Percentiles rank a stretch among this genome's conserved stretches.
phyloP scores from a whole-genome alignment of 2,329 filamentous ascomycete species.

The Tolypocladium ophioglossoides region DNA sequence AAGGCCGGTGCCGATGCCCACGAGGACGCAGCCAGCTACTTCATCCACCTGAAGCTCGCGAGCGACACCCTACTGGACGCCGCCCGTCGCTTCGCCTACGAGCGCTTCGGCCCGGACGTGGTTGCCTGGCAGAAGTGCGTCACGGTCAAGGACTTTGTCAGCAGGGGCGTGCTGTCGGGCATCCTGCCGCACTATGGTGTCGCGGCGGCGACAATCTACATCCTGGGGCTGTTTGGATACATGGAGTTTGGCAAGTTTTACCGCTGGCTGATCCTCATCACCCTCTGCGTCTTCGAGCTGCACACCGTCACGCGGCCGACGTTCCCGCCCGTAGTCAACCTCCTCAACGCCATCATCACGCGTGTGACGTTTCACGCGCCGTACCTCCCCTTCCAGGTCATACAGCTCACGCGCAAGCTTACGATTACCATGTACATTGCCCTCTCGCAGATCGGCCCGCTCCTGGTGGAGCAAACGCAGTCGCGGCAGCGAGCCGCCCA shows the following conservation, averaged over 20 bases:
- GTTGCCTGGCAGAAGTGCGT: conserved; percentile 54
- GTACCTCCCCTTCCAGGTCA: conserved; percentile 76
- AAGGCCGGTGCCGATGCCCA: conserved; percentile 44
- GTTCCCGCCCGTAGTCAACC: conserved; percentile 33
- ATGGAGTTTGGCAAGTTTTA: conserved; percentile 57
- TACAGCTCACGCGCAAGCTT: conserved; percentile 64
- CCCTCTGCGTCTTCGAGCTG: conserved; percentile 46
- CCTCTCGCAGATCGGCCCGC: conserved; percentile 67
- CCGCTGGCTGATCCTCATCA: conserved; percentile 48
- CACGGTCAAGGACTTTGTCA: conserved; percentile 63
- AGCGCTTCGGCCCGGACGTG: conserved; percentile 71
- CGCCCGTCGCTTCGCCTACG: conserved; percentile 74
- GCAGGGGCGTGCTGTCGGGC: conserved; percentile 48
- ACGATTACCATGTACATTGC: conserved; percentile 75
- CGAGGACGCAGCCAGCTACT: conserved; percentile 36
- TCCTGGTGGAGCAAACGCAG: conserved; percentile 37
- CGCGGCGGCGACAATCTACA: conserved; percentile 47
- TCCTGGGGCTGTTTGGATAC: conserved; percentile 54
- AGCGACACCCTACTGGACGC: conserved; percentile 74
- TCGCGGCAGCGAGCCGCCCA: conserved; percentile 14
- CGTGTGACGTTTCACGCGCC: conserved; percentile 37
- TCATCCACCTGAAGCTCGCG: conserved; percentile 74
- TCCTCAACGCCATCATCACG: conserved; percentile 34
- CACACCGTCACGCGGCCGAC: conserved; percentile 43
- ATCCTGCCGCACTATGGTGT: conserved; percentile 51